A percentile compares a stretch with the other conserved stretches of the same genome.
phyloP scores from a whole-genome alignment of 768 basidiomycete species.

The Tremella yokohamensis region DNA sequence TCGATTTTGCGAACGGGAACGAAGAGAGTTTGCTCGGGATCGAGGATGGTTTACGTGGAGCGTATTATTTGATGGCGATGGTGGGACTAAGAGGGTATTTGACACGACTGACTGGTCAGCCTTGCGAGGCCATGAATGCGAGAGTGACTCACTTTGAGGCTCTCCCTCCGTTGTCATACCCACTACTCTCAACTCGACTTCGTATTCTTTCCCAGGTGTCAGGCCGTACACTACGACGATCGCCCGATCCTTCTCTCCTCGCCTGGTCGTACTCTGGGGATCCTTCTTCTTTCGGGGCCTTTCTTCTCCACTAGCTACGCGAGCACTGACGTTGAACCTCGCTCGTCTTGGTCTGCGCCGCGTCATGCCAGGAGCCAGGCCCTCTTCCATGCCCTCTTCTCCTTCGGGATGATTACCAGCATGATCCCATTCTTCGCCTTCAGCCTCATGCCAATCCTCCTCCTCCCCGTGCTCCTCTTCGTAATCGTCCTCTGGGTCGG shows the following conservation, averaged over 20 bases:
- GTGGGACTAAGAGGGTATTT: slow-evolving; percentile 37
- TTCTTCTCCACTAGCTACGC: slow-evolving; percentile 12
- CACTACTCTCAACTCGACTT: slow-evolving; percentile 76
- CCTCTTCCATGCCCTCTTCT: slow-evolving; percentile 28
- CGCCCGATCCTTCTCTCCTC: slow-evolving; percentile 66
- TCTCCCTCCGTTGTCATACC: slow-evolving; percentile 41
- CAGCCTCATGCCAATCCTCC: slow-evolving; percentile 23
- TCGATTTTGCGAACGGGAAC: slow-evolving; percentile 44
- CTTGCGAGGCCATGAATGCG: not conserved
- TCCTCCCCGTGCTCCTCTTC: slow-evolving; percentile 18
- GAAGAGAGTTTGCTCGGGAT: slow-evolving; percentile 47
- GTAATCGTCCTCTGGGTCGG: slow-evolving; percentile 27
- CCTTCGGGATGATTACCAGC: slow-evolving; percentile 13
- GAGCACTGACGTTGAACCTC: slow-evolving; percentile 25
- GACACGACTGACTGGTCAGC: slow-evolving; percentile 31
- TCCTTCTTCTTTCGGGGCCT: slow-evolving; percentile 14
- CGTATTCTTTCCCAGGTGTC: slow-evolving; percentile 82
- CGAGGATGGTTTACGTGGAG: slow-evolving; percentile 26
- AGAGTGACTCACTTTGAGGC: slow-evolving; percentile 24
- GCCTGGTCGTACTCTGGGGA: slow-evolving; percentile 9
- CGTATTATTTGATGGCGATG: slow-evolving; percentile 23
- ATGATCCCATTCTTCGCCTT: slow-evolving; percentile 17
- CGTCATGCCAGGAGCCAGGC: slow-evolving; percentile 11
- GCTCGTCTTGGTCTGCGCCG: slow-evolving; percentile 33
- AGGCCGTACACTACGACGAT: slow-evolving; percentile 87